Evolutionary conservation across 2,329 filamentous ascomycete genomes (phyloP).

Genomic region (Hymenoscyphus repandus): DNA sequence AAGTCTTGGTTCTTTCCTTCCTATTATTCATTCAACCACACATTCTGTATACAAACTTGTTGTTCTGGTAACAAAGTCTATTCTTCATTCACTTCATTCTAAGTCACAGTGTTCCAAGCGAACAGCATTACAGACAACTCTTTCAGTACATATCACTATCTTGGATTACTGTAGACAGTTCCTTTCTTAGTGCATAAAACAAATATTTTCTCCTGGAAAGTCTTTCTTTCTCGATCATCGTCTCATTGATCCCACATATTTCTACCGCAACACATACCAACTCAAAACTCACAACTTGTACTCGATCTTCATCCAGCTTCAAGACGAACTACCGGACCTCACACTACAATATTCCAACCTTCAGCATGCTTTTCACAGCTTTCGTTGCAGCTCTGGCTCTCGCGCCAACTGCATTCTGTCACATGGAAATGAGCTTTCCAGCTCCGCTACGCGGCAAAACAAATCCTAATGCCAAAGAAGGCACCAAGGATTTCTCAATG

Average conservation of each 20-base stretch:
- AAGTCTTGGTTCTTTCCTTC: background rate
- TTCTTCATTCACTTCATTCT: background rate
- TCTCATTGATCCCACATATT: background rate
- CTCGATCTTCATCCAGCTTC: background rate
- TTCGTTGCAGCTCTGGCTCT: conserved; percentile 5
- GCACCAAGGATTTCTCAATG: conserved; percentile 13
- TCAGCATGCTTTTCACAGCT: conserved; percentile 9
- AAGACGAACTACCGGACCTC: background rate
- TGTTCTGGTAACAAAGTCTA: conserved; percentile 4
- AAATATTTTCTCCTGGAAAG: background rate
- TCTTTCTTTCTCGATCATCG: background rate
- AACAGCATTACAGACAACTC: background rate
- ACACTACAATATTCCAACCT: background rate
- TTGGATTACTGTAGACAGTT: no score
- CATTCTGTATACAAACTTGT: background rate
- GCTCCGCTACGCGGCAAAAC: conserved; percentile 8
- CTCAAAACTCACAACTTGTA: background rate
- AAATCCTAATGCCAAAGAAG: conserved; percentile 6
- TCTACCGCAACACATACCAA: background rate
- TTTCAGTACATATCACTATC: no score
- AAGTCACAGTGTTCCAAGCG: background rate
- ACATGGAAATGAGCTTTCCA: conserved; percentile 16
- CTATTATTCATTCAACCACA: background rate
- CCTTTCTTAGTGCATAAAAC: no score
- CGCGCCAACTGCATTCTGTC: conserved; percentile 4